A percentile compares a stretch with the other conserved stretches of the same genome.
These are phyloP conservation scores for Starmerella floris DNA, from an alignment of 805 yeast species.

Conservation along the genomic window DNA sequence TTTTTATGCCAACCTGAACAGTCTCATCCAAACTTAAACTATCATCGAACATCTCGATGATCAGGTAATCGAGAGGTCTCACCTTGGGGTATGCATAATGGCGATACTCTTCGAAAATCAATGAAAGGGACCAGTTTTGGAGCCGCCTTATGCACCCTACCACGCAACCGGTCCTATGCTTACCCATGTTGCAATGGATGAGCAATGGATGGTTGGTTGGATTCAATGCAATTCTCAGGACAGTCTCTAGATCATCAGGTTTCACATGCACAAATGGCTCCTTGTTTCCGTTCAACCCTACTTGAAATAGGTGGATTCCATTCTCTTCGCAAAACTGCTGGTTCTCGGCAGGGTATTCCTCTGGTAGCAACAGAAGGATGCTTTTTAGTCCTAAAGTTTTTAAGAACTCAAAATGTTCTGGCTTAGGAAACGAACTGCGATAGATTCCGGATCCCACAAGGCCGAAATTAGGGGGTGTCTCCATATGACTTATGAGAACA, in stretches of 20 bases:
- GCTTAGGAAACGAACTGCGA: conserved; percentile 79
- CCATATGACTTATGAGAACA: conserved; percentile 14
- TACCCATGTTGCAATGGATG: conserved; percentile 92
- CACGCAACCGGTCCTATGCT: conserved; percentile 91
- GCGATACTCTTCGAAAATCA: conserved; percentile 91
- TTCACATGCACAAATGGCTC: conserved; percentile 33
- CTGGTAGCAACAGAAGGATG: conserved; percentile 75
- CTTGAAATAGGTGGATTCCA: conserved; percentile 60
- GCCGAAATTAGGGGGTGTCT: conserved; percentile 76
- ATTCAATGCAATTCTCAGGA: conserved; percentile 64
- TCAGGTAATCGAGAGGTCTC: conserved; percentile 88
- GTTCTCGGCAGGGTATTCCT: conserved; percentile 76
- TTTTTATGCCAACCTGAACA: conserved; percentile 6
- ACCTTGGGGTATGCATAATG: conserved; percentile 91
- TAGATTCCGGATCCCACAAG: conserved; percentile 67
- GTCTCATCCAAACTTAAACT: conserved; percentile 38
- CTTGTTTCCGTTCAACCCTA: conserved; percentile 90
- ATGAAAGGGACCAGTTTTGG: conserved; percentile 84
- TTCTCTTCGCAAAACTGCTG: conserved; percentile 46
- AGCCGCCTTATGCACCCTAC: conserved; percentile 83
- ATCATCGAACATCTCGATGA: conserved; percentile 78
- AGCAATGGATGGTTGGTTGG: conserved; percentile 84
- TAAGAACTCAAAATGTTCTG: conserved; percentile 65
- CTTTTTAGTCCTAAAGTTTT: conserved; percentile 51
- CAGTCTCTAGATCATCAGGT: conserved; percentile 56